phyloP scores from a whole-genome alignment of 257 asterid genomes.

The Salvia rosmarinus region DNA sequence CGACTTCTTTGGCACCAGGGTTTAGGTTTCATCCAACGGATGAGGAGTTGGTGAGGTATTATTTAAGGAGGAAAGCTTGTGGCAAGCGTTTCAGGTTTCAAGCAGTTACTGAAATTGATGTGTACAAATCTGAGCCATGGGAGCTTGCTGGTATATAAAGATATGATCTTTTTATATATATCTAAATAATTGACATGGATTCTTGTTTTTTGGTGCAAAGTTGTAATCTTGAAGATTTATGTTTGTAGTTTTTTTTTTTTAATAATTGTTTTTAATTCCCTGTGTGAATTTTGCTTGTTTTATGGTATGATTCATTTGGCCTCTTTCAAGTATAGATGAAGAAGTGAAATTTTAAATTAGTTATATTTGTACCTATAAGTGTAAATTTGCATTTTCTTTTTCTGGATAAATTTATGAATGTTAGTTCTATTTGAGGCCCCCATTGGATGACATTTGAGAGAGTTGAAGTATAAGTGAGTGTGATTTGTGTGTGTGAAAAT shows the following conservation, averaged over 20 bases:
- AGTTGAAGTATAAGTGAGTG: slow-evolving; percentile 12
- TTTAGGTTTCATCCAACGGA: slow-evolving; percentile 78
- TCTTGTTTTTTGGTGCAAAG: slow-evolving; percentile 20
- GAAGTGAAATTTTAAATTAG: background rate
- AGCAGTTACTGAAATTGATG: slow-evolving; percentile 90
- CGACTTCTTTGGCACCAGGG: slow-evolving; percentile 84
- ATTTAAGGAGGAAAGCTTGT: slow-evolving; percentile 77
- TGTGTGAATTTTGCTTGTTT: slow-evolving; percentile 4
- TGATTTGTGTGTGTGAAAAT: slow-evolving; percentile 17
- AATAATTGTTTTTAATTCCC: background rate
- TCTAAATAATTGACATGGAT: slow-evolving; percentile 21
- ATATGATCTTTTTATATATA: background rate
- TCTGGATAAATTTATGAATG: background rate
- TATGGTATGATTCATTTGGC: background rate
- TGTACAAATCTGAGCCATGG: slow-evolving; percentile 97
- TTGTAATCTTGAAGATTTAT: background rate
- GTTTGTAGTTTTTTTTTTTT: background rate
- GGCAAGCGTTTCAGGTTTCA: slow-evolving; percentile 79
- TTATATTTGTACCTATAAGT: background rate
- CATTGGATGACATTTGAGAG: background rate
- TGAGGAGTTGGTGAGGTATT: slow-evolving; percentile 66
- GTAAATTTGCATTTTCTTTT: background rate
- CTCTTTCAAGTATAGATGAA: slow-evolving; percentile 14
- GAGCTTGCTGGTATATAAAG: slow-evolving; percentile 65
- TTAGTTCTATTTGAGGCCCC: background rate